Percentiles rank a stretch among this genome's conserved stretches.
phyloP scores from a whole-genome alignment of 495 filamentous ascomycete species.

The Amniculicola lignicola region DNA sequence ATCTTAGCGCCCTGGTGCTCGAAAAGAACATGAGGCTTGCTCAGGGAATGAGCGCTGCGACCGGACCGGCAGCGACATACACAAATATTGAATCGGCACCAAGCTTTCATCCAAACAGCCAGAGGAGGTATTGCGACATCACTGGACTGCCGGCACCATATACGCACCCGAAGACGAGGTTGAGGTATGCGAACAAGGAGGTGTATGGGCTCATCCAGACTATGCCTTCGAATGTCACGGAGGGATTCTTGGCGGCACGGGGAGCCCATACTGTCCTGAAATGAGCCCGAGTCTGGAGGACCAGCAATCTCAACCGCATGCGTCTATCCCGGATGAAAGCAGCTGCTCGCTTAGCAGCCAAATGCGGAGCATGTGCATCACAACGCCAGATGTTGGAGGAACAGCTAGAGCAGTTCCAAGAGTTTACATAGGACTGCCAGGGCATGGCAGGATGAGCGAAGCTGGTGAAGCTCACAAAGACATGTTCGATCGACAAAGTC shows the following conservation, averaged over 20 bases:
- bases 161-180: slow-evolving; percentile 85
- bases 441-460: too few relatives aligned
- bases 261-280: slow-evolving; percentile 92
- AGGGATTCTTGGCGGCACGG: slow-evolving; percentile 82
- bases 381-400: too few relatives aligned
- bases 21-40: slow-evolving; percentile 55
- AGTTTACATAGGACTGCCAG: too few relatives aligned
- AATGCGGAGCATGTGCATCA: too few relatives aligned
- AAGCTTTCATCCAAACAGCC: slow-evolving; percentile 66
- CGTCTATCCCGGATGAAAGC: too few relatives aligned
- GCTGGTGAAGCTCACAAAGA: background rate
- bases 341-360: too few relatives aligned
- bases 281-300: too few relatives aligned
- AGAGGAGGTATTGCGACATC: slow-evolving; percentile 88
- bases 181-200: slow-evolving; percentile 87
- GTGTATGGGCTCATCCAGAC: slow-evolving; percentile 76
- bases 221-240: slow-evolving; percentile 72
- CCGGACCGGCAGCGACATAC: slow-evolving; percentile 77
- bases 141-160: slow-evolving; percentile 87
- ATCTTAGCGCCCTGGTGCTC: slow-evolving; percentile 76
- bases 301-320: too few relatives aligned
- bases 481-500: slow-evolving; percentile 78
- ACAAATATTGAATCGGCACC: slow-evolving; percentile 93
- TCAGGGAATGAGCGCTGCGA: slow-evolving; percentile 38
- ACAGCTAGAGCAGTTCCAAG: too few relatives aligned